Percentiles rank a stretch among this genome's conserved stretches.
Evolutionary conservation across 306 rosid genomes (phyloP).

Genomic region (Chamaecrista fasciculata): DNA sequence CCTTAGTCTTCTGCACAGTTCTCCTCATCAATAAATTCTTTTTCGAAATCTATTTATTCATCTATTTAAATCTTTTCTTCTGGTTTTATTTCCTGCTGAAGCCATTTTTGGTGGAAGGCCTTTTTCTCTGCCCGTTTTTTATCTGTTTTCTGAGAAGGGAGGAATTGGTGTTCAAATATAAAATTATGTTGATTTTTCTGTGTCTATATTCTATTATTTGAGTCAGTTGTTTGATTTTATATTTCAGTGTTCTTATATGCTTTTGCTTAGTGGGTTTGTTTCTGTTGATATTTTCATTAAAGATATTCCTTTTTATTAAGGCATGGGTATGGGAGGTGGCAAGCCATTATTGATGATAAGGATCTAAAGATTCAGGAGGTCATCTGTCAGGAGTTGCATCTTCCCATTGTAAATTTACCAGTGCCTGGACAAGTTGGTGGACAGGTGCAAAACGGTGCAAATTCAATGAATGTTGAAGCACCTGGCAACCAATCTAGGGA

Average conservation of each 20-base stretch:
- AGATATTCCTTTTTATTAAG: slow-evolving; percentile 38
- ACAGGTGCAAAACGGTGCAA: slow-evolving; percentile 62
- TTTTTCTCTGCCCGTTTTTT: neutral
- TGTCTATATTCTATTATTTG: slow-evolving; percentile 12
- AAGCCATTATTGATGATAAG: slow-evolving; percentile 93
- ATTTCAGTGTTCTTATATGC: slow-evolving; percentile 13
- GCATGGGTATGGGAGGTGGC: slow-evolving; percentile 99
- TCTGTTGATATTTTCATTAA: slow-evolving; percentile 15
- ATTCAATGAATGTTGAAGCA: slow-evolving; percentile 43
- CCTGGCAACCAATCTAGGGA: slow-evolving; percentile 56
- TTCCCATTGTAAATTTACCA: slow-evolving; percentile 72
- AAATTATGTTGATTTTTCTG: slow-evolving; percentile 7
- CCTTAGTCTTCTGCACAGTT: too few relatives aligned
- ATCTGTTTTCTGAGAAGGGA: neutral
- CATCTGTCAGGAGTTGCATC: slow-evolving; percentile 95
- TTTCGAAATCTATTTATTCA: too few relatives aligned
- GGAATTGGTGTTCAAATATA: neutral
- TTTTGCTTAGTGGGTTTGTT: slow-evolving; percentile 13
- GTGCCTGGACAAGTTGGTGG: slow-evolving; percentile 60
- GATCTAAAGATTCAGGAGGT: slow-evolving; percentile 84
- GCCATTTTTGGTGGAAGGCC: neutral
- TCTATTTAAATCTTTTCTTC: too few relatives aligned
- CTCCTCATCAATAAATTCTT: too few relatives aligned
- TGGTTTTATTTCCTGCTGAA: too few relatives aligned
- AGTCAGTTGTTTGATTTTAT: neutral